Evolutionary conservation across 495 filamentous ascomycete genomes (phyloP), one percentile per base, ranked within the genome.

Genomic region (Aspergillus hancockii): DNA sequence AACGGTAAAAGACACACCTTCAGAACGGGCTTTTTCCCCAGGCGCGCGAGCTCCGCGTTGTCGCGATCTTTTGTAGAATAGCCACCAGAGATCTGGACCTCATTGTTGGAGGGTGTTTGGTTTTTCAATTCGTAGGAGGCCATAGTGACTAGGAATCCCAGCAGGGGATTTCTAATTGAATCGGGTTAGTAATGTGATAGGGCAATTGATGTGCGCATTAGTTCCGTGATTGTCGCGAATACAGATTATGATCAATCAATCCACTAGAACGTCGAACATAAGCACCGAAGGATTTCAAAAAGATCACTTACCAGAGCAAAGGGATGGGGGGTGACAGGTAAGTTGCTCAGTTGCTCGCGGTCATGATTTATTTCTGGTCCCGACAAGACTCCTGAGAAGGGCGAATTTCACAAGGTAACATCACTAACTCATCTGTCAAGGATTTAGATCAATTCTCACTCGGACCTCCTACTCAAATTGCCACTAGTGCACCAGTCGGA

Each of bases 11-110:
- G 49, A 72, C 45, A 14, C 32, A 57, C 54, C 22, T 38, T 80
- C 41, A 83, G 67, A 19, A 82, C 75, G 1, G 75, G 72, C 49
- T 79, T 79, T 61, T 83, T 81, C 0, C 81, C 81, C 47, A 84
- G 67, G 5, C 72, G 74, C 9, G 52, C 25, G 14, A 55, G 51
- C 6, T 36, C 36, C 2, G 3, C 51, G 23, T 53, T 38, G 22
- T 53, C 51, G 9, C 12, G 51, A 40, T 40, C 32, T 4, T 40
- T 47, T 8, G 5, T 8, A 1, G 23, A 13, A 31, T 18, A 7
- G 14, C 32, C n/a, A 9, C 50, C 3, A n/a, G 31, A 53, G 13
- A 21, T 53, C 10, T 14, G 43, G 7, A 47, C 32, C 8, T 53
- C 32, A 13, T 14, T 40, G 18, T 34, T 53, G 12, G 51, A 22